Evolutionary conservation across 495 filamentous ascomycete genomes (phyloP).

Genomic region (Aspergillus bertholletiae): DNA sequence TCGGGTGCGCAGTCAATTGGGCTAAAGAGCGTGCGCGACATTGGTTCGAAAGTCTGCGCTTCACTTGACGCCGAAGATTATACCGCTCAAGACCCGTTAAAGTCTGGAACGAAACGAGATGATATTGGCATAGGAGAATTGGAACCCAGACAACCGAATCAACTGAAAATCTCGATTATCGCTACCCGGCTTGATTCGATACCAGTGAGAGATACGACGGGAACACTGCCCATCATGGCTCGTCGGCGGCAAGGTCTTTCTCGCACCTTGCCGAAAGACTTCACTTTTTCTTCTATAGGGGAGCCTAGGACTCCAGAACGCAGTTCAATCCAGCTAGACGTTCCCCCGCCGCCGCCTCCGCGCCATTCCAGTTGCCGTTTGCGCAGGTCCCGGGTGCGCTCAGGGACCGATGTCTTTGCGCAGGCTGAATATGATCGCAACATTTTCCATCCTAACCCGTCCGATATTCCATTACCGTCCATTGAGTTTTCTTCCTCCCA

Average conservation of each 20-base stretch:
- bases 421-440: constrained; percentile 31
- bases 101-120: constrained; percentile 19
- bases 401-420: constrained; percentile 39
- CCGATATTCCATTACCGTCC: constrained; percentile 54
- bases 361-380: constrained; percentile 52
- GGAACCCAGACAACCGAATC: constrained; percentile 8
- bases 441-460: constrained; percentile 22
- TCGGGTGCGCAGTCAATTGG: constrained; percentile 8
- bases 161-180: not conserved
- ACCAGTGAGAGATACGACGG: constrained; percentile 8
- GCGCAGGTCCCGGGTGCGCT: constrained; percentile 43
- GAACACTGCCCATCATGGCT: constrained; percentile 36
- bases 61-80: constrained; percentile 6
- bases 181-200: not conserved
- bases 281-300: constrained; percentile 56
- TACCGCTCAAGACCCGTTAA: not conserved
- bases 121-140: constrained; percentile 24
- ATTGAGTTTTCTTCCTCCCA: constrained; percentile 50
- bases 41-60: constrained; percentile 3
- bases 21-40: not conserved
- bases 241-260: constrained; percentile 51
- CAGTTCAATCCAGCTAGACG: constrained; percentile 34
- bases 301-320: constrained; percentile 59
- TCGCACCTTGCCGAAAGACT: constrained; percentile 63
- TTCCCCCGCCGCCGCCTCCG: constrained; percentile 46